Evolutionary conservation across 345 rosid genomes (phyloP).

Genomic region (Ceriops tagal): DNA sequence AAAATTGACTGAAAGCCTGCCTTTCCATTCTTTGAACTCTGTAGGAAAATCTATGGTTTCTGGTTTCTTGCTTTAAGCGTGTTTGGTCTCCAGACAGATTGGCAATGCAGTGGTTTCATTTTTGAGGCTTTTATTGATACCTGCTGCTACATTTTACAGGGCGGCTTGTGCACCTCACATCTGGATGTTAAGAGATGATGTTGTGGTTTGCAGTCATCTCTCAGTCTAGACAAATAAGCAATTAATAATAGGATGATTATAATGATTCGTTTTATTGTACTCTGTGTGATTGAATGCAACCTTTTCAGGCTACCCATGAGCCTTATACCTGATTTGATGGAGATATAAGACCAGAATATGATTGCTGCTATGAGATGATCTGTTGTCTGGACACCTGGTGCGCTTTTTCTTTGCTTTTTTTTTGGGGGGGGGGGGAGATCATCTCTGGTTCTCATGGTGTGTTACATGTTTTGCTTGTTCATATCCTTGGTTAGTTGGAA

Average conservation of each 20-base stretch:
- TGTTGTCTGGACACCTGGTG: conserved; percentile 18
- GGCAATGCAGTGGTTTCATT: conserved; percentile 9
- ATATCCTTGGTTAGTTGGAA: no score
- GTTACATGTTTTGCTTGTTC: no score
- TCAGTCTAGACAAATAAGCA: conserved; percentile 22
- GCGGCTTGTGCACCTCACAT: conserved; percentile 34
- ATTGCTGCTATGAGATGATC: conserved; percentile 31
- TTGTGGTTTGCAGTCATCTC: conserved; percentile 30
- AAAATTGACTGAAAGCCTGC: no score
- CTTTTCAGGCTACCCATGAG: conserved; percentile 16
- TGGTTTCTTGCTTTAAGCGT: conserved; percentile 11
- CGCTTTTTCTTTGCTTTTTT: not conserved
- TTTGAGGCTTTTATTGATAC: conserved; percentile 35
- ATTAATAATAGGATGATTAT: conserved; percentile 9
- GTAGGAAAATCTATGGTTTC: not conserved
- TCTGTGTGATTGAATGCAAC: conserved; percentile 14
- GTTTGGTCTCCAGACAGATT: conserved; percentile 12
- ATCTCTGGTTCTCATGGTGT: not conserved
- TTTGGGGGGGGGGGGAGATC: not conserved
- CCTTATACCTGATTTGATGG: conserved; percentile 26
- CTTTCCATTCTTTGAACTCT: no score
- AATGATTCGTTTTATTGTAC: conserved; percentile 18
- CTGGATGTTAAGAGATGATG: conserved; percentile 28
- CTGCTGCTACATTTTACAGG: conserved; percentile 41
- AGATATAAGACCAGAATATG: conserved; percentile 22